Evolutionary conservation across 1,284 basidiomycete genomes (phyloP).

Genomic region (Pseudozyma sp.): DNA sequence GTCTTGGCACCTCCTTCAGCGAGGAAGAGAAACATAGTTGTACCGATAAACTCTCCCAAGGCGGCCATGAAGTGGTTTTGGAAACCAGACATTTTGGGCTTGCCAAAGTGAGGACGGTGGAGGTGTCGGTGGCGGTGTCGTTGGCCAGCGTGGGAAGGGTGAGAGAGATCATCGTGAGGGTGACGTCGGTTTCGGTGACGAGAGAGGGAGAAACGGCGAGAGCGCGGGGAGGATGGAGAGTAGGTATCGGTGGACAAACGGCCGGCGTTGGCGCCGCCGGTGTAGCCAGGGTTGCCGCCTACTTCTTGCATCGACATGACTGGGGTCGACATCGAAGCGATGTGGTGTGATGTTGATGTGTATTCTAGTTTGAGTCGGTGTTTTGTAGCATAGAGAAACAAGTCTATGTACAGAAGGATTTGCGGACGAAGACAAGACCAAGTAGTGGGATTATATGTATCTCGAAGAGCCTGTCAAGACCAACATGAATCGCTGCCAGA

Average conservation of each 20-base stretch:
- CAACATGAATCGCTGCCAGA: too few species aligned
- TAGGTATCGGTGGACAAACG: conserved; percentile 34
- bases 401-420: too few species aligned
- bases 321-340: conserved; percentile 7
- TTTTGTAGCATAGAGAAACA: too few species aligned
- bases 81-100: conserved; percentile 33
- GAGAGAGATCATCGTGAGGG: neutral
- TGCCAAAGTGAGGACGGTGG: conserved; percentile 24
- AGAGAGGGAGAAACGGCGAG: conserved; percentile 3
- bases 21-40: conserved; percentile 55
- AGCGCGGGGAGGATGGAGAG: neutral
- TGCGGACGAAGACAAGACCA: too few species aligned
- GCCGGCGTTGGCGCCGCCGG: conserved; percentile 4
- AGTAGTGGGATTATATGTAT: too few species aligned
- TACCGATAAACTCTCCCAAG: conserved; percentile 49
- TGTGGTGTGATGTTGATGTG: neutral
- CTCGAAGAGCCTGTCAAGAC: too few species aligned
- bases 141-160: neutral
- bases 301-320: conserved; percentile 20
- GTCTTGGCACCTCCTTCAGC: conserved; percentile 55
- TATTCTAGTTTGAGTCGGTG: too few species aligned
- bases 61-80: conserved; percentile 41
- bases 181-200: neutral
- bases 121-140: neutral
- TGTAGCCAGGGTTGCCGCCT: neutral